Conservation (phyloP, 495 filamentous ascomycete species). For the Penicillium diatomitis region DNA sequence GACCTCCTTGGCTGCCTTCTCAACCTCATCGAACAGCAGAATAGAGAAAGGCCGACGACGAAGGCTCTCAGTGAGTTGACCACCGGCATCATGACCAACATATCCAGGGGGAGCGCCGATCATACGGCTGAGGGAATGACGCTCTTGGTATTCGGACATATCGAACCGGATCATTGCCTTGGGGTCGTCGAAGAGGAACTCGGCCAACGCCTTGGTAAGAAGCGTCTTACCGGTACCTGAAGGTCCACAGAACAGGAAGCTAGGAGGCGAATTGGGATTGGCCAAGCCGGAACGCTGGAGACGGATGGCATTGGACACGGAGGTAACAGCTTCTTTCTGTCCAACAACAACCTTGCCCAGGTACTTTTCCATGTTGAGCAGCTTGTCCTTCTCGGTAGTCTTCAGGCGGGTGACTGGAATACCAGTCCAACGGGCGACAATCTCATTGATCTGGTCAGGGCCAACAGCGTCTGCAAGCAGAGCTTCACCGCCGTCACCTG, state of each 20-base stretch:
- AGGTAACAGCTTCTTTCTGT: slow-evolving; percentile 87
- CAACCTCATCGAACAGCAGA: slow-evolving; percentile 93
- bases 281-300: slow-evolving; percentile 85
- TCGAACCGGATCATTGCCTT: slow-evolving; percentile 99
- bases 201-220: slow-evolving; percentile 89
- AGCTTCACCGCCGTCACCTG: slow-evolving; percentile 46
- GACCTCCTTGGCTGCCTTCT: slow-evolving; percentile 97
- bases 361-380: slow-evolving; percentile 85
- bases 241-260: slow-evolving; percentile 97
- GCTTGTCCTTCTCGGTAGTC: slow-evolving; percentile 94
- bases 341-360: slow-evolving; percentile 80
- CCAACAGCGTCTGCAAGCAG: slow-evolving; percentile 89
- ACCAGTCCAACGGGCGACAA: slow-evolving; percentile 90
- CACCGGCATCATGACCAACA: slow-evolving; percentile 91
- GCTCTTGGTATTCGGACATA: slow-evolving; percentile 99
- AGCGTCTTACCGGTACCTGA: slow-evolving; percentile 97
- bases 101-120: slow-evolving; percentile 97
- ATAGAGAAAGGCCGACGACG: slow-evolving; percentile 95
- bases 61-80: slow-evolving; percentile 88
- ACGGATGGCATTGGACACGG: slow-evolving; percentile 91
- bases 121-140: slow-evolving; percentile 91
- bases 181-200: slow-evolving; percentile 96
- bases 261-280: slow-evolving; percentile 93
- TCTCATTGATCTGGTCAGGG: slow-evolving; percentile 98
- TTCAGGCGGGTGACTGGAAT: slow-evolving; percentile 90